Percentiles rank a stretch among this genome's conserved stretches.
phyloP scores from a whole-genome alignment of 192 early-diverging fungal genomes.

The Coemansia sp. region DNA sequence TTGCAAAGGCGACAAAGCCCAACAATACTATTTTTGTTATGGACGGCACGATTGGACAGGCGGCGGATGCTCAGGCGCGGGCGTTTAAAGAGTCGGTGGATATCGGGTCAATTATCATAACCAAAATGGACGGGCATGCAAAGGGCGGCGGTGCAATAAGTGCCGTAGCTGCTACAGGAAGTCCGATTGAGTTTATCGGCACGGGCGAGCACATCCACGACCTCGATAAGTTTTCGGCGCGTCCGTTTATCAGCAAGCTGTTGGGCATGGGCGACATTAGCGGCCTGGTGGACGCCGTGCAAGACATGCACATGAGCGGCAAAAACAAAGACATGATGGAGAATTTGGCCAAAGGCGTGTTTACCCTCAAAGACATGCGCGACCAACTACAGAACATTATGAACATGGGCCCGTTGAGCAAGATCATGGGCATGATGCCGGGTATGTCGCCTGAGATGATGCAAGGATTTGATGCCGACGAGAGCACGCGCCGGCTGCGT shows the following conservation, averaged over 20 bases:
- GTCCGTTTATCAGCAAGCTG: constrained; percentile 89
- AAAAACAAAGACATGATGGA: constrained; percentile 87
- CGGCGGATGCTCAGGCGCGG: constrained; percentile 87
- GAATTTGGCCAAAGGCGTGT: constrained; percentile 82
- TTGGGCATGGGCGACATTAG: constrained; percentile 91
- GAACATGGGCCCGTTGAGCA: constrained; percentile 89
- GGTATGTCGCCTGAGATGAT: constrained; percentile 65
- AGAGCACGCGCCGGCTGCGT: constrained; percentile 60
- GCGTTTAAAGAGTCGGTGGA: constrained; percentile 90
- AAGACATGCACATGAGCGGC: constrained; percentile 77
- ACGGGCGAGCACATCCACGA: constrained; percentile 97
- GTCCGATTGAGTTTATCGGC: constrained; percentile 94
- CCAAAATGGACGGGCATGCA: constrained; percentile 98
- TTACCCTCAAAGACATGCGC: constrained; percentile 90
- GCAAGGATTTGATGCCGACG: constrained; percentile 58
- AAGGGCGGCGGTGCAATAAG: constrained; percentile 99
- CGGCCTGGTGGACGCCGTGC: constrained; percentile 83
- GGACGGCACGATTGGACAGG: constrained; percentile 98
- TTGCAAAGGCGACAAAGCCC: constrained; percentile 78
- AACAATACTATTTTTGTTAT: constrained; percentile 95
- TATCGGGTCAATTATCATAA: constrained; percentile 95
- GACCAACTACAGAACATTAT: constrained; percentile 88
- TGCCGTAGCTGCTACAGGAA: constrained; percentile 90
- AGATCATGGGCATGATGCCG: constrained; percentile 86
- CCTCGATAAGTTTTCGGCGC: constrained; percentile 83